Conservation (phyloP, 352 stramenopile genomes). For the Globisporangium yorkense region DNA sequence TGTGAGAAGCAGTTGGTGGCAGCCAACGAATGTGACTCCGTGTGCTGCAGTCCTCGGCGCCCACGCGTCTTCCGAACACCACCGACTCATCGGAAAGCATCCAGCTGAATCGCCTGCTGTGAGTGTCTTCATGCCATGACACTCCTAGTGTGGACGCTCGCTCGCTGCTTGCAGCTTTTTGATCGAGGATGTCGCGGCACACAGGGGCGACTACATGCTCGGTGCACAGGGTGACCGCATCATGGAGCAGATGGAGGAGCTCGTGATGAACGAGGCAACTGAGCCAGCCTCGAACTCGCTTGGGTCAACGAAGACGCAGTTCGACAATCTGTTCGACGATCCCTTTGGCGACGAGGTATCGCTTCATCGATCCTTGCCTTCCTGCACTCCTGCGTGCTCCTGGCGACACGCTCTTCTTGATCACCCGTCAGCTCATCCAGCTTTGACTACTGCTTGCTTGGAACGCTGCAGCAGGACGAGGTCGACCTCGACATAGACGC, state of each 20-base stretch:
- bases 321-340: not conserved
- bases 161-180: not conserved
- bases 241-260: constrained; percentile 45
- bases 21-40: not conserved
- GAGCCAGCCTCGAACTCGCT: not conserved
- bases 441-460: not conserved
- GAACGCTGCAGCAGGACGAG: not conserved
- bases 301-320: not conserved
- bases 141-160: not conserved
- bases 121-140: not conserved
- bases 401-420: not conserved
- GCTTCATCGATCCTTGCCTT: not conserved
- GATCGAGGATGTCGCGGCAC: not conserved
- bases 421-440: not conserved
- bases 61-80: not conserved
- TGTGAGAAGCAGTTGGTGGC: not conserved
- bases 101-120: constrained; percentile 39
- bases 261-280: constrained; percentile 13
- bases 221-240: constrained; percentile 31
- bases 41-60: not conserved
- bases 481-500: not conserved
- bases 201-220: constrained; percentile 49
- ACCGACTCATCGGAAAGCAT: constrained; percentile 11
- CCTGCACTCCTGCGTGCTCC: not conserved
- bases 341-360: constrained; percentile 4